A percentile compares a stretch with the other conserved stretches of the same genome.
phyloP scores from a whole-genome alignment of 2,329 filamentous ascomycete genomes.

The Talaromyces sp. region DNA sequence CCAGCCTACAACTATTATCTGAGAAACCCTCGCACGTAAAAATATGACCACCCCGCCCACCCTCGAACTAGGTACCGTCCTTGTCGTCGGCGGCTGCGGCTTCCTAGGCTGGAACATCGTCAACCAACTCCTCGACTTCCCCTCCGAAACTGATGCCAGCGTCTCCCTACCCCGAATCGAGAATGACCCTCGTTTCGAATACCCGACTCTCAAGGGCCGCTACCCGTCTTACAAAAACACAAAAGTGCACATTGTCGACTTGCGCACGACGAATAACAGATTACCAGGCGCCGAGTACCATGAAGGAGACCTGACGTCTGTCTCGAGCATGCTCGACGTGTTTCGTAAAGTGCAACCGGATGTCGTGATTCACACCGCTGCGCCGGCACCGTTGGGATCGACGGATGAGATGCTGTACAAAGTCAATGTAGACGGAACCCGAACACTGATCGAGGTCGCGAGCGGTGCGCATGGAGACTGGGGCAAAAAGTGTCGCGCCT shows the following conservation, averaged over 20 bases:
- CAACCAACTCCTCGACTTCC: constrained; percentile 65
- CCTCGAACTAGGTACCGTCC: constrained; percentile 62
- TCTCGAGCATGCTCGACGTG: constrained; percentile 57
- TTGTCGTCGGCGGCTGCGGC: constrained; percentile 79
- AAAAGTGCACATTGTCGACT: constrained; percentile 67
- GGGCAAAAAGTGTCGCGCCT: constrained; percentile 62
- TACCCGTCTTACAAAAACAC: constrained; percentile 42
- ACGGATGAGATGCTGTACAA: constrained; percentile 64
- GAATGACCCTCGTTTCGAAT: constrained; percentile 36
- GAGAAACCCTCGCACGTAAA: neutral
- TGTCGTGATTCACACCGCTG: constrained; percentile 88
- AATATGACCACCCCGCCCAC: constrained; percentile 26
- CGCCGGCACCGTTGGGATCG: constrained; percentile 56
- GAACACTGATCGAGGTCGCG: constrained; percentile 63
- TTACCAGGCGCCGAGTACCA: constrained; percentile 62
- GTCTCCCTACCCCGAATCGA: constrained; percentile 36
- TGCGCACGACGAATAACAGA: constrained; percentile 68
- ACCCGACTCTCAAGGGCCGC: constrained; percentile 36
- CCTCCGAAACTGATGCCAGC: constrained; percentile 43
- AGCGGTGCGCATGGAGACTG: constrained; percentile 64
- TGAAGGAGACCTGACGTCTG: constrained; percentile 74
- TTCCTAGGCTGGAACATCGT: constrained; percentile 83
- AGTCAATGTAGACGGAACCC: constrained; percentile 87
- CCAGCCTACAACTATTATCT: neutral
- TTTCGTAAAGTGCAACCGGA: constrained; percentile 69